Evolutionary conservation across 164 flowering plant genomes (phyloP).

Genomic region (Buxus sempervirens): DNA sequence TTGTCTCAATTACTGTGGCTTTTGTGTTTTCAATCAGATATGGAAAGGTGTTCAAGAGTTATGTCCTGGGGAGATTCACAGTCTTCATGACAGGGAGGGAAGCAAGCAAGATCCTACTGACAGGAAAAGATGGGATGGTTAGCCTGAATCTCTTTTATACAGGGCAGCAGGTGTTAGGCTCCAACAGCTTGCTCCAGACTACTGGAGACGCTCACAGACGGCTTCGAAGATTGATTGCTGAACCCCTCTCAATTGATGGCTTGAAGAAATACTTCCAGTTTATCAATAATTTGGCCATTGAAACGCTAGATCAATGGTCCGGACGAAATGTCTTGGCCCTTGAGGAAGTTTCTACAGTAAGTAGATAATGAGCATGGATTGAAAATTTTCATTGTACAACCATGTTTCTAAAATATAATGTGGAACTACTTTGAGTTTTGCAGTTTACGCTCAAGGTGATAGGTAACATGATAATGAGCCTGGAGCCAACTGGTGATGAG

Average conservation of each 20-base stretch:
- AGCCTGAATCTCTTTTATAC: constrained; percentile 61
- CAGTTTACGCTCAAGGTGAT: constrained; percentile 71
- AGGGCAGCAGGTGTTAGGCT: constrained; percentile 62
- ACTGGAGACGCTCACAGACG: constrained; percentile 61
- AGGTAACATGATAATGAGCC: constrained; percentile 65
- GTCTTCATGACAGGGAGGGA: constrained; percentile 73
- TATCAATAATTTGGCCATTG: constrained; percentile 45
- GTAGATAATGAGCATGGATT: constrained; percentile 15
- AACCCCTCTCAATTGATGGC: constrained; percentile 57
- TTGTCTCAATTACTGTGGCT: neutral
- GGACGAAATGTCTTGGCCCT: constrained; percentile 43
- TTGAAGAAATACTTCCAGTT: constrained; percentile 56
- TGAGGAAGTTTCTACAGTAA: constrained; percentile 64
- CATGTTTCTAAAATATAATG: neutral
- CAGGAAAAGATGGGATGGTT: constrained; percentile 67
- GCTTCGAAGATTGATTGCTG: constrained; percentile 50
- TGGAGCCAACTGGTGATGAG: constrained; percentile 60
- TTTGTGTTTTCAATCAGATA: constrained; percentile 29
- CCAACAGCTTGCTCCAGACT: constrained; percentile 56
- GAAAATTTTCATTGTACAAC: neutral
- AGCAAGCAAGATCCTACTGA: constrained; percentile 54
- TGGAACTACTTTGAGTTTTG: constrained; percentile 12
- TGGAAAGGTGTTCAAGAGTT: constrained; percentile 61
- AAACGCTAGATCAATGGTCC: constrained; percentile 52
- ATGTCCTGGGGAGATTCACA: constrained; percentile 45